phyloP scores from a whole-genome alignment of 148 eudicot genomes.

The Nyssa sinensis region DNA sequence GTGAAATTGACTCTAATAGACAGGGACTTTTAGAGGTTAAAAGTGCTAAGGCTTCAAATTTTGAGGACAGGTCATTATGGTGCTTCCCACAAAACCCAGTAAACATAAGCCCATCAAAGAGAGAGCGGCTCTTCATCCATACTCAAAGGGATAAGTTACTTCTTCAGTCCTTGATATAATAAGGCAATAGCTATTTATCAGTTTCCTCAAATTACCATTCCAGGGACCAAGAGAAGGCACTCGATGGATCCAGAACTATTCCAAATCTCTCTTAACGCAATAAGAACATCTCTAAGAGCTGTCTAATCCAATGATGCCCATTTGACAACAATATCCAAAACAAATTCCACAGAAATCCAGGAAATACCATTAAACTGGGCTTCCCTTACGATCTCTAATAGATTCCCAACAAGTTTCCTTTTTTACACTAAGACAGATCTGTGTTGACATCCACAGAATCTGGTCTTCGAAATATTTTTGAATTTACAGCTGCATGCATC shows the following conservation, averaged over 20 bases:
- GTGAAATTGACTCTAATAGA: too few relatives aligned
- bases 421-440: neutral
- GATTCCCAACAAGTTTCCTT: neutral
- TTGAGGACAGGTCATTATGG: too few relatives aligned
- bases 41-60: too few relatives aligned
- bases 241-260: neutral
- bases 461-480: neutral
- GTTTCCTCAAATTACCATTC: neutral
- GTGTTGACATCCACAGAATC: neutral
- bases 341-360: neutral
- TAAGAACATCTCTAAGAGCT: neutral
- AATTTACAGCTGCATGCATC: neutral
- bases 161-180: too few relatives aligned
- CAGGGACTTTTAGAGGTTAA: too few relatives aligned
- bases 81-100: too few relatives aligned
- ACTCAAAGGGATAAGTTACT: too few relatives aligned
- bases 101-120: too few relatives aligned
- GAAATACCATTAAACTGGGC: neutral
- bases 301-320: slow-evolving; percentile 3
- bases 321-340: neutral
- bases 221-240: neutral
- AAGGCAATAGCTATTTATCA: neutral
- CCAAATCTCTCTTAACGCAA: neutral
- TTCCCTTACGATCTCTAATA: neutral
- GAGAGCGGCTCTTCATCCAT: too few relatives aligned